phyloP scores from a whole-genome alignment of 495 filamentous ascomycete species.

The Podospora tetraspora region DNA sequence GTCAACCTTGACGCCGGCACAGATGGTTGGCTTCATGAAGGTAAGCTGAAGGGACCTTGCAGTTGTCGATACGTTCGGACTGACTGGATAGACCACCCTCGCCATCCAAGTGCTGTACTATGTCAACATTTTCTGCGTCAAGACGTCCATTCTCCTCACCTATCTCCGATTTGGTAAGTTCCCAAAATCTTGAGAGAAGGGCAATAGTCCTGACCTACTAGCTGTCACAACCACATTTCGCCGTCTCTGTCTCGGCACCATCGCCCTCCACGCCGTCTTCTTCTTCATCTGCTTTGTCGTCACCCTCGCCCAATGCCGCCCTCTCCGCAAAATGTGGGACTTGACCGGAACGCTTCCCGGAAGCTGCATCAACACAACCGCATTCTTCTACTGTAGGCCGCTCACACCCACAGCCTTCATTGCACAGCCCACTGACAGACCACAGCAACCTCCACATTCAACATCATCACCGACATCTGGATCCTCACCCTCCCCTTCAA shows the following conservation, averaged over 20 bases:
- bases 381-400: conserved; percentile 46
- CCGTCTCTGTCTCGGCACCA: conserved; percentile 29
- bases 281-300: conserved; percentile 32
- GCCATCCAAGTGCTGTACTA: conserved; percentile 46
- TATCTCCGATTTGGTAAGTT: conserved; percentile 45
- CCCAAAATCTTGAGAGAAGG: not conserved
- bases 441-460: conserved; percentile 43
- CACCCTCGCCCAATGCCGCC: conserved; percentile 42
- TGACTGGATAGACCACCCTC: conserved; percentile 25
- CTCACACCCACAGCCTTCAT: not conserved
- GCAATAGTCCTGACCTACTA: conserved; percentile 7
- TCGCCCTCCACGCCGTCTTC: conserved; percentile 36
- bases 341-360: conserved; percentile 30
- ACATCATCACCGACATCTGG: conserved; percentile 49
- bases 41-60: conserved; percentile 7
- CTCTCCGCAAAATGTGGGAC: conserved; percentile 44
- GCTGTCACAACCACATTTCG: conserved; percentile 31
- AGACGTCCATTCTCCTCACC: conserved; percentile 44
- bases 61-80: not conserved
- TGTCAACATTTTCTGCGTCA: conserved; percentile 34
- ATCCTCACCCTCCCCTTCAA: conserved; percentile 47
- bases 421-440: too few relatives aligned
- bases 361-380: conserved; percentile 44
- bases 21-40: conserved; percentile 34
- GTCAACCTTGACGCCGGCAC: conserved; percentile 19